phyloP scores from a whole-genome alignment of 768 basidiomycete genomes.

The Sarcomyxa edulis region DNA sequence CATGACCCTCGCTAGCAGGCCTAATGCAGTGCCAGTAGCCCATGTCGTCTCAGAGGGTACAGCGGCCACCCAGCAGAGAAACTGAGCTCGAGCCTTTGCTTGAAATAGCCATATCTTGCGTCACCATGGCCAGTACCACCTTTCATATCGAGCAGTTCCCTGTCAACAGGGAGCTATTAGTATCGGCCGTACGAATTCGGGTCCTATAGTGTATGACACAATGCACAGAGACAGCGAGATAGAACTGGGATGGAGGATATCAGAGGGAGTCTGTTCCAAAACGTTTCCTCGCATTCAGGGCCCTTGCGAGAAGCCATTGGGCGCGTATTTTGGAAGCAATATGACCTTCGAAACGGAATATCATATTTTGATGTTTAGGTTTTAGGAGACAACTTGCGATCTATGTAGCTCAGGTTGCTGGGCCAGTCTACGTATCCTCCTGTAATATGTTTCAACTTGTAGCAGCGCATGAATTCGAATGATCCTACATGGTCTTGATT shows the following conservation, averaged over 20 bases:
- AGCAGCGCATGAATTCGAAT: too few relatives aligned
- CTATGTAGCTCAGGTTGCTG: too few relatives aligned
- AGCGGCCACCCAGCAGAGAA: constrained; percentile 26
- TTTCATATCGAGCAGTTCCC: constrained; percentile 30
- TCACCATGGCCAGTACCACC: constrained; percentile 26
- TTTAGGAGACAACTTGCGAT: too few relatives aligned
- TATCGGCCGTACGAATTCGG: constrained; percentile 13
- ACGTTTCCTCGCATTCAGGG: constrained; percentile 23
- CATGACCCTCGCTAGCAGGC: constrained; percentile 13
- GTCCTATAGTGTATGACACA: constrained; percentile 22
- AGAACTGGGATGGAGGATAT: constrained; percentile 24
- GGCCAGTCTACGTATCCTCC: too few relatives aligned
- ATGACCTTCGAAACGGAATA: too few relatives aligned
- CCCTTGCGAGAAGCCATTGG: constrained; percentile 22
- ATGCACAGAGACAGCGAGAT: constrained; percentile 6
- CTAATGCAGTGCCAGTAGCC: constrained; percentile 15
- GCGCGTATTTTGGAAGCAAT: constrained; percentile 10
- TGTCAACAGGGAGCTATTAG: constrained; percentile 24
- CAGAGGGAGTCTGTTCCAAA: constrained; percentile 20
- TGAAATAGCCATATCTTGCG: constrained; percentile 26
- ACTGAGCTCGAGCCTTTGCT: constrained; percentile 15
- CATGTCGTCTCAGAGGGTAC: constrained; percentile 24
- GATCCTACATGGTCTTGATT: too few relatives aligned
- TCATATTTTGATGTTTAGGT: too few relatives aligned
- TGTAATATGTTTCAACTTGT: too few relatives aligned